Conservation (phyloP, 208 protist genomes). For the Leishmania tarentolae region DNA sequence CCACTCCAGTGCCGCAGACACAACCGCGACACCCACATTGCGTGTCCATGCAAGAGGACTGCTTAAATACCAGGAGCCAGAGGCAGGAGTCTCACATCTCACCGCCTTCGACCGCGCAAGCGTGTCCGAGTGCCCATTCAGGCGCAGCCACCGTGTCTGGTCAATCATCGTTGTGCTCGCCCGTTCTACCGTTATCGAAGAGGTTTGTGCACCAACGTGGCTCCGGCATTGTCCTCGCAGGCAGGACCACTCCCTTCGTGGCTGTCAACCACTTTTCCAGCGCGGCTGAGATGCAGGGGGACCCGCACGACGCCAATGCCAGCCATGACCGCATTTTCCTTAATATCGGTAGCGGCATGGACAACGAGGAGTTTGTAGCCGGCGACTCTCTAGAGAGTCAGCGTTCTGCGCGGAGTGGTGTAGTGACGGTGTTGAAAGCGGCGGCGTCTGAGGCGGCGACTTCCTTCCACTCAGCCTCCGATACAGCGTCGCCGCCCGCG, state of each 20-base stretch:
- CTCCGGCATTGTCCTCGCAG: not conserved
- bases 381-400: not conserved
- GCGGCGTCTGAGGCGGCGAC: not conserved
- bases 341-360: not conserved
- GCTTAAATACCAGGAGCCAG: not conserved
- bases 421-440: not conserved
- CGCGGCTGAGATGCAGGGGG: slow-evolving; percentile 8
- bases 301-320: slow-evolving; percentile 10
- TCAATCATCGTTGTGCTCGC: not conserved
- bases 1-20: not conserved
- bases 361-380: not conserved
- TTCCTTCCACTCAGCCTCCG: not conserved
- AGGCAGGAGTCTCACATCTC: not conserved
- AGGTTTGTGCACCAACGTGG: not conserved
- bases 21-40: not conserved
- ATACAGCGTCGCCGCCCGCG: not conserved
- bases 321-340: slow-evolving; percentile 8
- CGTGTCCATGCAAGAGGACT: not conserved
- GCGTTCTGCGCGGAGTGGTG: not conserved
- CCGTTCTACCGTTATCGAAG: not conserved
- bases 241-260: not conserved
- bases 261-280: slow-evolving; percentile 16
- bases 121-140: not conserved
- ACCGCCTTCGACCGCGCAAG: not conserved
- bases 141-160: not conserved